Conservation (phyloP, 2,329 filamentous ascomycete genomes). For the Pseudocercospora cruenta region DNA sequence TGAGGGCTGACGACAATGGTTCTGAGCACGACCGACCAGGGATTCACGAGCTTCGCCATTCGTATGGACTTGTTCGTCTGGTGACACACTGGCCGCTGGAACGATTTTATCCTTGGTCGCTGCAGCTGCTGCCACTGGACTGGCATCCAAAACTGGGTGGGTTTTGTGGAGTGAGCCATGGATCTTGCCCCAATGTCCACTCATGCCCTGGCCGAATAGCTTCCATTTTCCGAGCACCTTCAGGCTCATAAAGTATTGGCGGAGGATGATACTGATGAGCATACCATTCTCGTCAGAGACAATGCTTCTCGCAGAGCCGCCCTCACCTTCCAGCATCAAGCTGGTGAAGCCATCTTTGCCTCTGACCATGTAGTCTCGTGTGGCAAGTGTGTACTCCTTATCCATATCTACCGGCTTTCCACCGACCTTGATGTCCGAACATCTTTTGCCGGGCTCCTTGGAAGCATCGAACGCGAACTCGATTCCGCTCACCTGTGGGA, state of each 20-base stretch:
- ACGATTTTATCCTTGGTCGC: background rate
- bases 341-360: constrained; percentile 77
- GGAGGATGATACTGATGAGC: constrained; percentile 80
- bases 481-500: constrained; percentile 87
- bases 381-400: constrained; percentile 72
- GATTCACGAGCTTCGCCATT: constrained; percentile 9
- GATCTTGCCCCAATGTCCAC: constrained; percentile 68
- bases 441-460: constrained; percentile 62
- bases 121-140: constrained; percentile 18
- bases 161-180: constrained; percentile 61
- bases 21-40: constrained; percentile 14
- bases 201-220: constrained; percentile 65
- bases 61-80: background rate
- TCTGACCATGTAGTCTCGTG: constrained; percentile 84
- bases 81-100: constrained; percentile 22
- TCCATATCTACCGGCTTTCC: constrained; percentile 64
- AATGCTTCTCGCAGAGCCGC: constrained; percentile 75
- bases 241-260: constrained; percentile 88
- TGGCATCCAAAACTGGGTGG: constrained; percentile 45
- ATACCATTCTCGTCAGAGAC: constrained; percentile 86
- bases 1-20: constrained; percentile 16
- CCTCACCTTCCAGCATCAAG: constrained; percentile 74
- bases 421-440: constrained; percentile 65
- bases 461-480: constrained; percentile 71
- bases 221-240: constrained; percentile 81